A percentile compares a stretch with the other conserved stretches of the same genome.
Evolutionary conservation across 2,329 filamentous ascomycete species (phyloP).

Genomic region (Curvularia lunata): DNA sequence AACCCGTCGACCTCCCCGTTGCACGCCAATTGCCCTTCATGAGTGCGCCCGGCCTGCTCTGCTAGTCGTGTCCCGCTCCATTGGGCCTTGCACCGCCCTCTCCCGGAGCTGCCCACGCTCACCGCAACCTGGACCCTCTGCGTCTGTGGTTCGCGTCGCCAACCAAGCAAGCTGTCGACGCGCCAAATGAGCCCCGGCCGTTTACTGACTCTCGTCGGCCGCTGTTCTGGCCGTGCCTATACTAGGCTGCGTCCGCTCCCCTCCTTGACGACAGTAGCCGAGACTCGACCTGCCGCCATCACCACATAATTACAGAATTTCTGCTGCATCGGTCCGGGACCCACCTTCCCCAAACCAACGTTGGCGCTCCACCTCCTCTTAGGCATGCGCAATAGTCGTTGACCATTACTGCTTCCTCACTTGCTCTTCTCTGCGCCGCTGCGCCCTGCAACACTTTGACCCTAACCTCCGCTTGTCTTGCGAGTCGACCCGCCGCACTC

Average conservation of each 20-base stretch:
- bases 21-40: slow-evolving; percentile 27
- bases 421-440: slow-evolving; percentile 48
- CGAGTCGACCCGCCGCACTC: slow-evolving; percentile 33
- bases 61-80: slow-evolving; percentile 24
- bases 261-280: slow-evolving; percentile 28
- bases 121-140: slow-evolving; percentile 20
- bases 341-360: slow-evolving; percentile 34
- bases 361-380: slow-evolving; percentile 24
- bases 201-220: slow-evolving; percentile 36
- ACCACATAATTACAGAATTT: slow-evolving; percentile 35
- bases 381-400: slow-evolving; percentile 41
- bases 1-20: not conserved
- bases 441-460: slow-evolving; percentile 51
- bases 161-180: slow-evolving; percentile 26
- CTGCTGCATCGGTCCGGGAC: slow-evolving; percentile 33
- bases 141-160: slow-evolving; percentile 20
- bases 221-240: slow-evolving; percentile 37
- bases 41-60: slow-evolving; percentile 26
- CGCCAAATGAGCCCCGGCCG: slow-evolving; percentile 41
- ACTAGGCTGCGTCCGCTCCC: slow-evolving; percentile 26
- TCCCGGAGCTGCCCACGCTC: slow-evolving; percentile 14
- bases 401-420: slow-evolving; percentile 20
- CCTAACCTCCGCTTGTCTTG: slow-evolving; percentile 41
- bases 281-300: slow-evolving; percentile 25
- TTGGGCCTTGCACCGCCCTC: slow-evolving; percentile 21